These are phyloP conservation scores for Blepharisma japonicum DNA, from an alignment of 73 alveolate genomes.

Conservation along the genomic window DNA sequence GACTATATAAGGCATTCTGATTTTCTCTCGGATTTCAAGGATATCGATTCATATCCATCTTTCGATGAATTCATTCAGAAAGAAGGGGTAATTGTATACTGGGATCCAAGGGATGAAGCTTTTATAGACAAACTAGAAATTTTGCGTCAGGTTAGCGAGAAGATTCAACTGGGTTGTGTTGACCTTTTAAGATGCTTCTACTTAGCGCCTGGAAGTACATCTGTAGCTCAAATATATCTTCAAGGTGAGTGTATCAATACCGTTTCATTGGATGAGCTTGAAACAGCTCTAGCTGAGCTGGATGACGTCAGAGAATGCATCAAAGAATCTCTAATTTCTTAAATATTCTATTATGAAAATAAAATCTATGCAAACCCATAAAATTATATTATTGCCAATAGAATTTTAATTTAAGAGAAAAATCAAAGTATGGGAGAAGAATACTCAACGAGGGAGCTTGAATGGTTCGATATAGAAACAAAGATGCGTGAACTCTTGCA, in stretches of 20 bases:
- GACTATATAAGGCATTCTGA: conserved; percentile 13
- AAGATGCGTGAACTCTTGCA: neutral
- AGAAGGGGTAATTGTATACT: neutral
- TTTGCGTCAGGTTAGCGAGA: neutral
- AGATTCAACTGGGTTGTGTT: neutral
- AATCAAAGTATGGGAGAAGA: neutral
- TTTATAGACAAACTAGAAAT: neutral
- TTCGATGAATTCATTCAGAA: neutral
- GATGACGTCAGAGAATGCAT: too few species aligned
- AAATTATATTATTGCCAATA: too few species aligned
- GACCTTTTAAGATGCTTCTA: conserved; percentile 5
- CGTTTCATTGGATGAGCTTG: too few species aligned
- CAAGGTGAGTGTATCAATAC: neutral
- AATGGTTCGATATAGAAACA: conserved; percentile 20
- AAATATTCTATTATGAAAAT: too few species aligned
- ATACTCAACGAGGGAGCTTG: conserved; percentile 14
- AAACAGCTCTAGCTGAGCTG: too few species aligned
- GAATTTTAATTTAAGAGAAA: too few species aligned
- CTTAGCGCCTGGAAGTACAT: conserved; percentile 22
- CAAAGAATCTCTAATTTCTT: too few species aligned
- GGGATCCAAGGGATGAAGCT: conserved; percentile 19
- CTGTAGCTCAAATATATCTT: neutral
- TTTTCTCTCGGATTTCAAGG: neutral
- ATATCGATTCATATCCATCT: neutral
- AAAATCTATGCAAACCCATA: too few species aligned